These are phyloP conservation scores for Penicillium subrubescens DNA, from an alignment of 495 filamentous ascomycete genomes.

Conservation along the genomic window DNA sequence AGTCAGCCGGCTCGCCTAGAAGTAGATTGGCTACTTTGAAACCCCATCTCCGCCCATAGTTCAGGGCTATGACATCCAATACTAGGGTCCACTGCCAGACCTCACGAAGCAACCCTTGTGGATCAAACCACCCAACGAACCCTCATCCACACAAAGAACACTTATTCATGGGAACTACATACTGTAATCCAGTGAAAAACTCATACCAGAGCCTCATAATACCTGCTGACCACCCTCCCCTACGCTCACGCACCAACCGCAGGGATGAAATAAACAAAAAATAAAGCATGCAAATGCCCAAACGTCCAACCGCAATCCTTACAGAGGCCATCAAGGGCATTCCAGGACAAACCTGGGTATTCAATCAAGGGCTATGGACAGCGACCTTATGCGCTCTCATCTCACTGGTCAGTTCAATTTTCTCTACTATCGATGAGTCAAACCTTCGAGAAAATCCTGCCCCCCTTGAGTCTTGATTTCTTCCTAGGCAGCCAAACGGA, in stretches of 20 bases:
- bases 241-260: constrained; percentile 34
- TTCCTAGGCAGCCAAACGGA: constrained; percentile 17
- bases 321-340: constrained; percentile 23
- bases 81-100: neutral
- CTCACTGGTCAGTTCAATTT: neutral
- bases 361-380: constrained; percentile 21
- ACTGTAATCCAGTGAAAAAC: neutral
- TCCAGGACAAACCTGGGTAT: constrained; percentile 18
- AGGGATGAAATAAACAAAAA: constrained; percentile 28
- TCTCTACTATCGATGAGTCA: constrained; percentile 21
- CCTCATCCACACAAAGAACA: neutral
- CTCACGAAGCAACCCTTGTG: neutral
- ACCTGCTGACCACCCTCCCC: constrained; percentile 5
- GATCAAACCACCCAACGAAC: neutral
- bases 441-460: constrained; percentile 24
- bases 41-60: neutral
- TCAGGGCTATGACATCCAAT: constrained; percentile 2
- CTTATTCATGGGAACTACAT: too few relatives aligned
- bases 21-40: constrained; percentile 3
- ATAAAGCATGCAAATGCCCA: neutral
- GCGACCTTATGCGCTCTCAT: neutral
- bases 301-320: constrained; percentile 24
- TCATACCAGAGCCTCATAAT: neutral
- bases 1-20: neutral
- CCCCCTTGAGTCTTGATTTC: constrained; percentile 24